Conservation (phyloP, 148 eudicot genomes). For the Fallopia convolvulus region DNA sequence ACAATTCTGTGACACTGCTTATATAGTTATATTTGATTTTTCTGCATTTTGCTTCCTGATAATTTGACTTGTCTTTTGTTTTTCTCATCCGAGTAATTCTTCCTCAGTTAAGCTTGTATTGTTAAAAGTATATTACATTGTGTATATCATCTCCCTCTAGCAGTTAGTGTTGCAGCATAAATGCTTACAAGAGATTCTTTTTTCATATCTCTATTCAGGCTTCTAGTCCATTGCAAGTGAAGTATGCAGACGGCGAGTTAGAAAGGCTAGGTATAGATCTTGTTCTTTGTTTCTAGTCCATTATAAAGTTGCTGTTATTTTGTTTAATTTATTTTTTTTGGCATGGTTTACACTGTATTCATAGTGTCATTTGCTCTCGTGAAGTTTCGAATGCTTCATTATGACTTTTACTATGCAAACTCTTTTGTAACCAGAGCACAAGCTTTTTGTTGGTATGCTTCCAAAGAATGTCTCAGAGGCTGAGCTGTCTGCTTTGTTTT, state of each 20-base stretch:
- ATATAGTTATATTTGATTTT: neutral
- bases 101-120: neutral
- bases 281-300: constrained; percentile 9
- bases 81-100: neutral
- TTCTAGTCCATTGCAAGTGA: constrained; percentile 98
- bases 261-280: constrained; percentile 79
- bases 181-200: neutral
- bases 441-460: constrained; percentile 97
- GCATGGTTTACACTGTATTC: neutral
- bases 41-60: neutral
- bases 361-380: neutral
- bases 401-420: constrained; percentile 1
- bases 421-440: constrained; percentile 62
- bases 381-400: neutral
- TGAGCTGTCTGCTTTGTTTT: constrained; percentile 82
- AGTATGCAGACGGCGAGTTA: constrained; percentile 99
- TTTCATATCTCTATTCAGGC: constrained; percentile 44
- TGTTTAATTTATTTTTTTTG: neutral
- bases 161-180: neutral
- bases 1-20: neutral
- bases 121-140: neutral
- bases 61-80: neutral
- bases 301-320: neutral
- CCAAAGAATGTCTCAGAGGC: constrained; percentile 88
- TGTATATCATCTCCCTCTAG: neutral